Conservation (phyloP, 768 basidiomycete species). For the Fibroporia radiculosa region DNA sequence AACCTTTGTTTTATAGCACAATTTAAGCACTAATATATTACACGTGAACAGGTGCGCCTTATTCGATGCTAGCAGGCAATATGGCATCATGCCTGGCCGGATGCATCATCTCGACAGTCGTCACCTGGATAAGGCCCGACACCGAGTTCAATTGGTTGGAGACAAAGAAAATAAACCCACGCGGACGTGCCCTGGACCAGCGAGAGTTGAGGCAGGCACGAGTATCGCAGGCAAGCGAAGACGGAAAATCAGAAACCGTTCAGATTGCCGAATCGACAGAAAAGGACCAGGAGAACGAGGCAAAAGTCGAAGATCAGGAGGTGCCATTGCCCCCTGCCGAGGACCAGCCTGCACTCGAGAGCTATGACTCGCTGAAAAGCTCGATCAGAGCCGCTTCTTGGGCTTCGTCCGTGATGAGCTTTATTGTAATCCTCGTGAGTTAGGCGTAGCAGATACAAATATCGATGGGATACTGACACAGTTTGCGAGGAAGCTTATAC, state of each 20-base stretch:
- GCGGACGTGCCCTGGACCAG: not conserved
- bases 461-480: not conserved
- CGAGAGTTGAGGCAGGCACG: not conserved
- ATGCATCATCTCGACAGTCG: not conserved
- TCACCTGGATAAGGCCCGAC: not conserved
- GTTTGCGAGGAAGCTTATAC: not conserved
- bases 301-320: no score
- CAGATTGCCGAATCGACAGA: not conserved
- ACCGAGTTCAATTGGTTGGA: not conserved
- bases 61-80: not conserved
- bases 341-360: no score
- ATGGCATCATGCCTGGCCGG: not conserved
- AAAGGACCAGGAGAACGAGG: not conserved
- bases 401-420: not conserved
- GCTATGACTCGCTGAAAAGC: not conserved
- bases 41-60: not conserved
- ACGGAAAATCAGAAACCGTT: not conserved
- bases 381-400: not conserved
- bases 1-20: not conserved
- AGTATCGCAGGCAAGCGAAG: not conserved
- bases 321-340: no score
- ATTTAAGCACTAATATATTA: not conserved
- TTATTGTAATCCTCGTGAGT: not conserved
- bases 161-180: constrained; percentile 1
- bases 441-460: no score